Evolutionary conservation across 208 protist genomes (phyloP), one percentile per base, ranked within the genome.

Genomic region (Hexamita inflata): DNA sequence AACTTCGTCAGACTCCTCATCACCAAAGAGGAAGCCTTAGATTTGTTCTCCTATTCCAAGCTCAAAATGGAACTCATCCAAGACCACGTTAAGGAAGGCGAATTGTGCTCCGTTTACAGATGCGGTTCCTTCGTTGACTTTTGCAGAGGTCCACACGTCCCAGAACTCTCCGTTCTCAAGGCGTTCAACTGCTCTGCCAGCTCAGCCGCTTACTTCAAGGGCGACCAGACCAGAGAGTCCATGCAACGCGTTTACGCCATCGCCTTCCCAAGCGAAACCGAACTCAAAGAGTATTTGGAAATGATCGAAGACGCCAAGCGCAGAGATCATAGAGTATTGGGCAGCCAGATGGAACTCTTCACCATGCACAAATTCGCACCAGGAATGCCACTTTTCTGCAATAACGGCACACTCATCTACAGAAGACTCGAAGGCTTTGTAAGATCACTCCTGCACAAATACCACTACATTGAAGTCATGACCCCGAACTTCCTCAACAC

Each of bases 231-330:
- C 29, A 45, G 58, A 1, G 77, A 80, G 13, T 53, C 39, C 1
- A 39, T 99, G 39, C 94, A 97, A 84, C 86, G 95, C 30, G 88
- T 98, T 39, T 98, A 98, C 86, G 96, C 90, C 73, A 92, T 99
- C 67, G 86, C 94, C 4, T 99, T 99, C 88, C 95, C 95, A 32
- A 89, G 91, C 80, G 88, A 89, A 87, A 86, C 92, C 75, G 80
- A 75, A 60, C 78, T 98, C 60, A 90, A 92, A 35, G 91, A 95
- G 73, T 96, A 91, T 4, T n/a, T 62, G 29, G 30, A 77, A 2
- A 24, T 81, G 1, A 87, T 90, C 76, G 88, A 95, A 81, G 93
- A 92, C 0, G 91, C 89, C 34, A 91, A 92, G 77, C 82, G 87
- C 53, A 24, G 87, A 41, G 93, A 98, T 77, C 94, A 97, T 82